Conservation (phyloP, 202 grass and related monocot species). For the Saccharum hybrid region DNA sequence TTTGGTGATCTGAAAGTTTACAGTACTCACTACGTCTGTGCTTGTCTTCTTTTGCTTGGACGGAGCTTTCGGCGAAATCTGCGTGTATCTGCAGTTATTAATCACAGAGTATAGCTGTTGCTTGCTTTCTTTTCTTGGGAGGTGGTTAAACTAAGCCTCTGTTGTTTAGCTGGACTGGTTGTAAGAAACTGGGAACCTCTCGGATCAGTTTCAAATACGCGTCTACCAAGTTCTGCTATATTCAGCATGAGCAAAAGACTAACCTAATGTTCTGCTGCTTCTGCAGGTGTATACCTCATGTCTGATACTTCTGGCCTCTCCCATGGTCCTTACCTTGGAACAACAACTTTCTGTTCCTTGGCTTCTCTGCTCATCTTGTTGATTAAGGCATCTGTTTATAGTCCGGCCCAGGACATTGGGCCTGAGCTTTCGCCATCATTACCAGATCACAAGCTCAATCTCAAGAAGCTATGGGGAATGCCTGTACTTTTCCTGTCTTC, state of each 20-base stretch:
- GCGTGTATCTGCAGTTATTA: conserved; percentile 32
- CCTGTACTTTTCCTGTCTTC: conserved; percentile 88
- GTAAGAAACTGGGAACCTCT: background rate
- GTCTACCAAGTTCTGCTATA: background rate
- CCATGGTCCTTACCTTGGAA: conserved; percentile 78
- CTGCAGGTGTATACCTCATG: conserved; percentile 82
- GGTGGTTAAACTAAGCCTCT: conserved; percentile 13
- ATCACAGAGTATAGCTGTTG: conserved; percentile 31
- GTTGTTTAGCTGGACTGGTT: conserved; percentile 10
- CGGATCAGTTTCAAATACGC: conserved; percentile 3
- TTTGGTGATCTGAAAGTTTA: conserved; percentile 47
- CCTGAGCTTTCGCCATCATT: conserved; percentile 68
- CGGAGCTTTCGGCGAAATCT: conserved; percentile 26
- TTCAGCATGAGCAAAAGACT: conserved; percentile 6
- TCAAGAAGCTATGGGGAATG: conserved; percentile 84
- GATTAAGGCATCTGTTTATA: conserved; percentile 81
- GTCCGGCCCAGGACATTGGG: conserved; percentile 63
- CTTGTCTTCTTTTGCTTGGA: conserved; percentile 39
- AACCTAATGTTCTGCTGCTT: conserved; percentile 40
- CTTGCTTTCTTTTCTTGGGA: conserved; percentile 19
- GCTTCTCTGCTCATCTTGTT: conserved; percentile 77
- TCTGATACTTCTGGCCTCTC: conserved; percentile 69
- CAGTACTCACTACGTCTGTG: conserved; percentile 27
- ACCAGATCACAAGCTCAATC: conserved; percentile 61
- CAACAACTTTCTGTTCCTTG: conserved; percentile 70